Conservation (phyloP, 768 basidiomycete species). For the Leccinum aurantiacum region DNA sequence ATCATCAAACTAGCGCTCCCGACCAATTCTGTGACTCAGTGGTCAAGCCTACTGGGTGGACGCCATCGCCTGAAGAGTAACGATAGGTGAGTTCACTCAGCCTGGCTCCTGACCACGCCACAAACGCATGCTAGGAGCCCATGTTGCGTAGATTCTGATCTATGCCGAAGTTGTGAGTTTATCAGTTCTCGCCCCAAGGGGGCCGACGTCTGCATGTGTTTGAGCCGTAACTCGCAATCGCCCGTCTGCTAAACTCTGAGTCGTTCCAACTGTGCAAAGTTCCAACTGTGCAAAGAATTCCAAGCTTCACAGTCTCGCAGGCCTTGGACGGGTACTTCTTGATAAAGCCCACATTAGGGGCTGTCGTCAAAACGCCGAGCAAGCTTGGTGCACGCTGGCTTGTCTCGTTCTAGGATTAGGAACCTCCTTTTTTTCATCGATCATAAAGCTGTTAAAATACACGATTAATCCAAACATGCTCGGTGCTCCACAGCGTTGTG, state of each 20-base stretch:
- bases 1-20: not conserved
- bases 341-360: not conserved
- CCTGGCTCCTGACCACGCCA: not conserved
- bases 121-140: not conserved
- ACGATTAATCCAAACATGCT: not conserved
- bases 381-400: not conserved
- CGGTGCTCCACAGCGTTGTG: not conserved
- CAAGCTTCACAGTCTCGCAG: not conserved
- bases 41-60: not conserved
- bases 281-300: not conserved
- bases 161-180: not conserved
- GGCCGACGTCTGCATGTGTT: not conserved
- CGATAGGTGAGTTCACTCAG: not conserved
- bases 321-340: not conserved
- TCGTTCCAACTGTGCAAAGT: not conserved
- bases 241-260: not conserved
- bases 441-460: not conserved
- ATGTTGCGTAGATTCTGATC: not conserved
- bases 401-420: not conserved
- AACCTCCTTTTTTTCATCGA: not conserved
- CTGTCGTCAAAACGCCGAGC: not conserved
- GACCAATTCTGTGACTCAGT: not conserved
- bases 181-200: not conserved
- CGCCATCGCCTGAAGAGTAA: not conserved
- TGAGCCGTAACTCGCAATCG: not conserved